Percentiles rank a stretch among this genome's conserved stretches.
Evolutionary conservation across 2,329 filamentous ascomycete species (phyloP).

Genomic region (Magnaporthiopsis rhizophila): DNA sequence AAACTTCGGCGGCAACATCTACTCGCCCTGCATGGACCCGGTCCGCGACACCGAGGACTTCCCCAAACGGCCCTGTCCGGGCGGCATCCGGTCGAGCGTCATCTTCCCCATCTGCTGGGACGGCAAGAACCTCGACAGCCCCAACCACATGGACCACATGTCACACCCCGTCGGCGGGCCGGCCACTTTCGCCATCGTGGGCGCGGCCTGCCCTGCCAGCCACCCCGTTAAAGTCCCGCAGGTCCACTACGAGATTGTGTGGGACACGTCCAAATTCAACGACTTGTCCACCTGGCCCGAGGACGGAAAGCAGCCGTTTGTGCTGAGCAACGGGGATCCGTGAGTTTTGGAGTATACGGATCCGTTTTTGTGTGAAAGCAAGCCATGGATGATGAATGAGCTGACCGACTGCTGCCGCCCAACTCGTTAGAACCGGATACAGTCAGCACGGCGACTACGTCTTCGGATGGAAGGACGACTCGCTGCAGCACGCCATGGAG

Average conservation of each 20-base stretch:
- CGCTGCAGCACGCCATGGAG: conserved; percentile 25
- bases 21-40: conserved; percentile 30
- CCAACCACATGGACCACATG: conserved; percentile 33
- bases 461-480: conserved; percentile 33
- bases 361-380: neutral
- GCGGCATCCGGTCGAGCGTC: conserved; percentile 35
- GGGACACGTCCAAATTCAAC: conserved; percentile 27
- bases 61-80: conserved; percentile 28
- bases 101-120: conserved; percentile 39
- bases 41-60: conserved; percentile 33
- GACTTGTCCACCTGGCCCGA: conserved; percentile 24
- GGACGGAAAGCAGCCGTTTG: conserved; percentile 25
- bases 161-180: conserved; percentile 31
- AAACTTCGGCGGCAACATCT: conserved; percentile 30
- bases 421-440: conserved; percentile 20
- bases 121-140: conserved; percentile 33
- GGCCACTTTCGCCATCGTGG: conserved; percentile 26
- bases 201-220: conserved; percentile 21
- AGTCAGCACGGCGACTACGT: conserved; percentile 28
- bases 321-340: conserved; percentile 22
- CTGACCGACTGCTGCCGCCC: no score
- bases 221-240: conserved; percentile 13
- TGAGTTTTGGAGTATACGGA: neutral
- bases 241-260: conserved; percentile 23
- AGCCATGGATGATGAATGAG: no score